phyloP scores from a whole-genome alignment of 768 basidiomycete species.

The Rhizopogon vulgaris region DNA sequence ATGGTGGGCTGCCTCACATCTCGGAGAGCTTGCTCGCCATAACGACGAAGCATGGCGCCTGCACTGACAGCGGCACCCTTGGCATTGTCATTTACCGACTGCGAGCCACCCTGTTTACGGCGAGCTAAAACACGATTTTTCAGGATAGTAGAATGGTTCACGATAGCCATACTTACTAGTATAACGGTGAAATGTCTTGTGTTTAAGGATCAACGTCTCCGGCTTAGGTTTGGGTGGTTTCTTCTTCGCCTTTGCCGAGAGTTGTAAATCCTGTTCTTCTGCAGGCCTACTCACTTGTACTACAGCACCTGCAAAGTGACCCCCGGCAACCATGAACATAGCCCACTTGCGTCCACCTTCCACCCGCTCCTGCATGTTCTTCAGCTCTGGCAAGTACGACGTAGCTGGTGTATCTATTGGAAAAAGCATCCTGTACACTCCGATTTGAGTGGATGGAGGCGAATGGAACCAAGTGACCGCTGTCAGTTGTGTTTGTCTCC shows the following conservation, averaged over 20 bases:
- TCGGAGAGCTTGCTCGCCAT: slow-evolving; percentile 88
- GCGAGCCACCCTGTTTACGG: slow-evolving; percentile 94
- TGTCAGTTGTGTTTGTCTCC: slow-evolving; percentile 45
- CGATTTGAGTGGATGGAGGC: slow-evolving; percentile 81
- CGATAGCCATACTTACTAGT: slow-evolving; percentile 64
- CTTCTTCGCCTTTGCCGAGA: slow-evolving; percentile 38
- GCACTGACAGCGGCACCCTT: slow-evolving; percentile 93
- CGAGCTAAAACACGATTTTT: slow-evolving; percentile 59
- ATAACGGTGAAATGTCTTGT: slow-evolving; percentile 98
- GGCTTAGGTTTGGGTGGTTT: slow-evolving; percentile 63
- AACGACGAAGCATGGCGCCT: slow-evolving; percentile 88
- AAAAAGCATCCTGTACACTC: slow-evolving; percentile 77
- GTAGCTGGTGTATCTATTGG: slow-evolving; percentile 36
- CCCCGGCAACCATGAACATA: slow-evolving; percentile 94
- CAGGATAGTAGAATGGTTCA: not conserved
- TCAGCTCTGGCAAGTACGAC: slow-evolving; percentile 55
- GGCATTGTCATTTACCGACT: slow-evolving; percentile 85
- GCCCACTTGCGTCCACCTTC: slow-evolving; percentile 76
- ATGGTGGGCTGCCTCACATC: slow-evolving; percentile 51
- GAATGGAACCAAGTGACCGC: slow-evolving; percentile 90
- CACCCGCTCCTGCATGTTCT: slow-evolving; percentile 52
- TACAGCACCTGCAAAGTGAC: slow-evolving; percentile 95
- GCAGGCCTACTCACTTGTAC: slow-evolving; percentile 58
- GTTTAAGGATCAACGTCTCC: slow-evolving; percentile 75
- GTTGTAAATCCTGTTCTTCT: slow-evolving; percentile 33